These are phyloP conservation scores for Mortierella sp. DNA, from an alignment of 371 early-diverging fungal species.

Conservation along the genomic window DNA sequence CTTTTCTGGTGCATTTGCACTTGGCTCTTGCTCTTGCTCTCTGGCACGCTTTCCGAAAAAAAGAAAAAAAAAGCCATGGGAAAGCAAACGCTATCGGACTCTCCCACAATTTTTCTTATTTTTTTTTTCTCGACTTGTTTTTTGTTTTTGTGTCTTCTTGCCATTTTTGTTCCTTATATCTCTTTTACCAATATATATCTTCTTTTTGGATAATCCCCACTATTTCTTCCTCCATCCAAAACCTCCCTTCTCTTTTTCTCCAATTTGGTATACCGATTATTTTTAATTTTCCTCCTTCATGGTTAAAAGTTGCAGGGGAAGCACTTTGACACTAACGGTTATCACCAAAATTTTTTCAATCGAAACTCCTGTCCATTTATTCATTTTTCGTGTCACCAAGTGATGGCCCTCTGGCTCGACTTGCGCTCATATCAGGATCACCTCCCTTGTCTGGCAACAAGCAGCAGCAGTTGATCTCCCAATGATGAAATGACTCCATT, in stretches of 20 bases:
- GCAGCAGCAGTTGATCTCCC: background rate
- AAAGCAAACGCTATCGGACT: background rate
- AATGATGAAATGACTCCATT: constrained; percentile 10
- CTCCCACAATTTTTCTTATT: background rate
- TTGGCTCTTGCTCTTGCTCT: background rate
- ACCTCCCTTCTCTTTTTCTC: background rate
- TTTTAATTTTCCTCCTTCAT: background rate
- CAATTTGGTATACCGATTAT: background rate
- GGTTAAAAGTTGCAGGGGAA: background rate
- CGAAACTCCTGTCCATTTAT: no score
- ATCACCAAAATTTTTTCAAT: background rate
- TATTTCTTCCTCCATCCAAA: background rate
- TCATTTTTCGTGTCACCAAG: constrained; percentile 1
- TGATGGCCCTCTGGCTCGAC: background rate
- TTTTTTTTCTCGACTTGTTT: constrained; percentile 4
- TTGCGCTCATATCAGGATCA: background rate
- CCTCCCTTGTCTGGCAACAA: background rate
- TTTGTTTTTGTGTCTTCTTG: constrained; percentile 4
- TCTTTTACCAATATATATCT: no score
- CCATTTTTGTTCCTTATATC: background rate
- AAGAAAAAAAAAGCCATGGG: no score
- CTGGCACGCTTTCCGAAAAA: background rate
- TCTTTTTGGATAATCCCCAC: background rate
- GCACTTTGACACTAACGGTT: background rate
- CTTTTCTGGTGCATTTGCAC: background rate